Percentiles rank a stretch among this genome's conserved stretches.
Evolutionary conservation across 805 yeast genomes (phyloP).

Genomic region (Kodamaea sagamina): DNA sequence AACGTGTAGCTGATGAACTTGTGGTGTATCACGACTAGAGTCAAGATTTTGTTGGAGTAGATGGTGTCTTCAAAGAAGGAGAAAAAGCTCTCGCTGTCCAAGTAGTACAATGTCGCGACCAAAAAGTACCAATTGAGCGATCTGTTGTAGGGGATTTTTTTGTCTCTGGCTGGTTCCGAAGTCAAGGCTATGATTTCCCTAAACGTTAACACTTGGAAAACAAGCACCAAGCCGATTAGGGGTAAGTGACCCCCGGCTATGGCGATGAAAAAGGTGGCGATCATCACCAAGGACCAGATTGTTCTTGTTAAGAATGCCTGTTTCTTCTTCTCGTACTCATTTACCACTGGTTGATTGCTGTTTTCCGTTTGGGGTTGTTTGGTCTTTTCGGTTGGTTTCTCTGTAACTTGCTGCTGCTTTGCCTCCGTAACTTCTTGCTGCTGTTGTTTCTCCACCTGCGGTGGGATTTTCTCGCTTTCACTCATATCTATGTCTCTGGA

Average conservation of each 20-base stretch:
- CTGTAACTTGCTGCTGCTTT: too few relatives aligned
- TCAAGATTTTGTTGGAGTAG: slow-evolving; percentile 52
- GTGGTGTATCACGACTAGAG: slow-evolving; percentile 73
- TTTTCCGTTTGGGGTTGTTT: not conserved
- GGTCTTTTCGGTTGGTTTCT: slow-evolving; percentile 1
- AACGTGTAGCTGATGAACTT: slow-evolving; percentile 79
- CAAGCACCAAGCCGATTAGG: slow-evolving; percentile 68
- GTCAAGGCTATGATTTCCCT: slow-evolving; percentile 88
- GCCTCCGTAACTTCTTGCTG: slow-evolving; percentile 1
- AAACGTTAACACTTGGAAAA: slow-evolving; percentile 80
- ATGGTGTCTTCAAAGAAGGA: slow-evolving; percentile 60
- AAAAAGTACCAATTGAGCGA: slow-evolving; percentile 92
- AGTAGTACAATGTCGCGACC: slow-evolving; percentile 80
- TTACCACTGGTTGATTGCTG: slow-evolving; percentile 18
- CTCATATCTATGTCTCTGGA: not conserved
- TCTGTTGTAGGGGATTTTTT: slow-evolving; percentile 77
- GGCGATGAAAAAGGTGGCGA: slow-evolving; percentile 65
- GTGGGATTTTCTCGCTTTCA: not conserved
- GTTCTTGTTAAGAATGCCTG: slow-evolving; percentile 87
- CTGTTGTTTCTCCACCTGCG: slow-evolving; percentile 1
- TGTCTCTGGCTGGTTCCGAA: slow-evolving; percentile 79
- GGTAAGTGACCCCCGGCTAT: slow-evolving; percentile 84
- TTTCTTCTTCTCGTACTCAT: slow-evolving; percentile 64
- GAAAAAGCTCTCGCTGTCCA: slow-evolving; percentile 83
- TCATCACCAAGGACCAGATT: slow-evolving; percentile 92